These are phyloP conservation scores for Syzygium grande DNA, from an alignment of 345 rosid species.

Conservation along the genomic window DNA sequence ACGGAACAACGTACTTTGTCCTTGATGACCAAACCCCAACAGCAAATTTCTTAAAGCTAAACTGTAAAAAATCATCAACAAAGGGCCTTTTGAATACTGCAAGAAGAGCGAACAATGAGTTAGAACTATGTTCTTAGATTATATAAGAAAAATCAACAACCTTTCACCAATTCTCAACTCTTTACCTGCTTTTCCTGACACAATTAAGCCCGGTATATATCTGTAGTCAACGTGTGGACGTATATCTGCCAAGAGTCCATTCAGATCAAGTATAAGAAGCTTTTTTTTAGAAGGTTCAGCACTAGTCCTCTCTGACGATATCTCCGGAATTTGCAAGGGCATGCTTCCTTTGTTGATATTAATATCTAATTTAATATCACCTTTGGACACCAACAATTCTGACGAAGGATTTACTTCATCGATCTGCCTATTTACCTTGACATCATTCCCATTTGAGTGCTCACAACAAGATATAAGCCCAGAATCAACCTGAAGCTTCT, in stretches of 20 bases:
- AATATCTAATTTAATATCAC: background rate
- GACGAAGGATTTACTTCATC: background rate
- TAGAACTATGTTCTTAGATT: background rate
- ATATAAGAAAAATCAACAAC: background rate
- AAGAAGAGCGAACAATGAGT: background rate
- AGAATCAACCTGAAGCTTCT: background rate
- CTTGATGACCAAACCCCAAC: conserved; percentile 96
- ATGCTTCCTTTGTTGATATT: conserved; percentile 6
- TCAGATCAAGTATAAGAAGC: conserved; percentile 72
- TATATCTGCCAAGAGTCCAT: conserved; percentile 74
- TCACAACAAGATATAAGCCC: background rate
- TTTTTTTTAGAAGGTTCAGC: conserved; percentile 32
- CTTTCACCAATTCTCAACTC: background rate
- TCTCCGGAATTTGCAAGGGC: conserved; percentile 1
- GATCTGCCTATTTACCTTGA: background rate
- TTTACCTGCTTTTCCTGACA: conserved; percentile 52
- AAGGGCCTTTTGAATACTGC: conserved; percentile 79
- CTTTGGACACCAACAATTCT: background rate
- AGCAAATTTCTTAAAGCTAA: conserved; percentile 76
- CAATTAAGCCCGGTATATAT: conserved; percentile 27
- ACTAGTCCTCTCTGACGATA: conserved; percentile 11
- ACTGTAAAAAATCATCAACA: conserved; percentile 47
- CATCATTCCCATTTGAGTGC: background rate
- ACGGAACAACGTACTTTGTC: conserved; percentile 27
- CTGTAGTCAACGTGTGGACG: conserved; percentile 2